phyloP scores from a whole-genome alignment of 2,329 filamentous ascomycete species.

The Huntiella abstrusa region DNA sequence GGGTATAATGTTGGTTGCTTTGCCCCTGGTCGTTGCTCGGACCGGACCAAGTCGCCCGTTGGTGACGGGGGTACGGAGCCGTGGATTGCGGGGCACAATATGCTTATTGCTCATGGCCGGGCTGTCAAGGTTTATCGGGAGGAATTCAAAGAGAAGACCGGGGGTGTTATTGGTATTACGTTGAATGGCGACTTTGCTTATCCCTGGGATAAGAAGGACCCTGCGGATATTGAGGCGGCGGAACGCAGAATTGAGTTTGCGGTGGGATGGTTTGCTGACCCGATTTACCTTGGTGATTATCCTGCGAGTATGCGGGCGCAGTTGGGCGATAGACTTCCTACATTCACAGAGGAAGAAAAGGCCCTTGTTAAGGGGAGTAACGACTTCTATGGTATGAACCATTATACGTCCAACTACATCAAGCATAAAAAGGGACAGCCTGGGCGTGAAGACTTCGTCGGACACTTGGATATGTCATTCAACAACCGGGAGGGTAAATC shows the following conservation, averaged over 20 bases:
- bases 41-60: conserved; percentile 48
- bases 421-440: conserved; percentile 46
- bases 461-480: conserved; percentile 56
- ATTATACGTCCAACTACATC: conserved; percentile 80
- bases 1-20: conserved; percentile 63
- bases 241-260: conserved; percentile 72
- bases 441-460: conserved; percentile 47
- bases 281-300: conserved; percentile 70
- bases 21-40: conserved; percentile 65
- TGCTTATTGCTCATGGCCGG: conserved; percentile 60
- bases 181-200: conserved; percentile 71
- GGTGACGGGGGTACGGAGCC: conserved; percentile 62
- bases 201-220: conserved; percentile 64
- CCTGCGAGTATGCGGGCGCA: conserved; percentile 69
- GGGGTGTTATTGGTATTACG: conserved; percentile 71
- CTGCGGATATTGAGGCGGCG: conserved; percentile 54
- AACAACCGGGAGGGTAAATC: conserved; percentile 51
- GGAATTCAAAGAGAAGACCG: conserved; percentile 50
- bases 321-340: conserved; percentile 57
- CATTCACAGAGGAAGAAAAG: conserved; percentile 52
- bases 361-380: conserved; percentile 68
- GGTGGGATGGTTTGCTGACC: conserved; percentile 78
- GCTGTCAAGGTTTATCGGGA: conserved; percentile 70
- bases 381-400: conserved; percentile 90
- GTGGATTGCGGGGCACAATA: conserved; percentile 66